These are phyloP conservation scores for Saccharomycopsis phalli DNA, from an alignment of 1,139 yeast genomes.

Conservation along the genomic window DNA sequence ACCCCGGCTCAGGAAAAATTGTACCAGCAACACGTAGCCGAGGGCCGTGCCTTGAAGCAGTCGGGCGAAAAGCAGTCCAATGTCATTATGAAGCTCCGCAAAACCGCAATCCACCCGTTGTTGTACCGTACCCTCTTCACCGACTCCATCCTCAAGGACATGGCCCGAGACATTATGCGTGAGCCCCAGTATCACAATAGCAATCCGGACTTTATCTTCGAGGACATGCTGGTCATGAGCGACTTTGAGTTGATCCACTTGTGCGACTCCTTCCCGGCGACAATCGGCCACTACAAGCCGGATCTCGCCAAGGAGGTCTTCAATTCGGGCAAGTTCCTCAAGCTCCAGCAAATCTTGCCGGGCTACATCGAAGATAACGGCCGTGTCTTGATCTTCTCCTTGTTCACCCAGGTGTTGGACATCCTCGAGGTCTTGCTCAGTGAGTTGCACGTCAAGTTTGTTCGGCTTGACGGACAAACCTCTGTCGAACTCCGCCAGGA, in stretches of 20 bases:
- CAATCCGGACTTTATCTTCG: slow-evolving; percentile 63
- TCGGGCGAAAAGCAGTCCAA: slow-evolving; percentile 39
- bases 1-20: slow-evolving; percentile 47
- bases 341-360: slow-evolving; percentile 50
- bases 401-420: slow-evolving; percentile 88
- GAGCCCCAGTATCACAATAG: slow-evolving; percentile 78
- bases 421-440: slow-evolving; percentile 73
- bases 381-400: slow-evolving; percentile 75
- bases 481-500: slow-evolving; percentile 91
- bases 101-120: slow-evolving; percentile 69
- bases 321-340: slow-evolving; percentile 68
- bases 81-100: slow-evolving; percentile 61
- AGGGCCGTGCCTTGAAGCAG: slow-evolving; percentile 44
- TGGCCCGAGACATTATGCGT: slow-evolving; percentile 72
- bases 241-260: slow-evolving; percentile 78
- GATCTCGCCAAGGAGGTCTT: slow-evolving; percentile 46
- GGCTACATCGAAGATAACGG: slow-evolving; percentile 52
- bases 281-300: slow-evolving; percentile 48
- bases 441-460: slow-evolving; percentile 56
- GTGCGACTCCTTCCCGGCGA: slow-evolving; percentile 63
- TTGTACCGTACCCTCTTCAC: slow-evolving; percentile 54
- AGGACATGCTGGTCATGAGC: slow-evolving; percentile 95
- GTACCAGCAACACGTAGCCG: slow-evolving; percentile 49
- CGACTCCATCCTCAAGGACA: slow-evolving; percentile 44
- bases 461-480: slow-evolving; percentile 89